Evolutionary conservation across 2,329 filamentous ascomycete genomes (phyloP).

Genomic region (Eutypella sp.): DNA sequence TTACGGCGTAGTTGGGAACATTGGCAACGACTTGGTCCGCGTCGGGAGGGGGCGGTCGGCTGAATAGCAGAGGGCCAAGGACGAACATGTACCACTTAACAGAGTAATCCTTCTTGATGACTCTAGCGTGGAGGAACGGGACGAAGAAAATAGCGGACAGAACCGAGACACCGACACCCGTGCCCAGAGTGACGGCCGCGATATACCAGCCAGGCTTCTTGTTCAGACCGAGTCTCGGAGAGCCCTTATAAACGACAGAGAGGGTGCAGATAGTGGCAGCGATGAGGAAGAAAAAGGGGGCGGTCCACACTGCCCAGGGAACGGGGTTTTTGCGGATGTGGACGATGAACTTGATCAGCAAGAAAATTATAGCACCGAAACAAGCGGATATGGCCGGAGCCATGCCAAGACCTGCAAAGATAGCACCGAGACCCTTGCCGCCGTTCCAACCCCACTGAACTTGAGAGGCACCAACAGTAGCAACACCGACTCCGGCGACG

Average conservation of each 20-base stretch:
- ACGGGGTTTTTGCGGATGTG: slow-evolving; percentile 68
- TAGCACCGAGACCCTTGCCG: slow-evolving; percentile 65
- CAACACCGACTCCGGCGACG: slow-evolving; percentile 65
- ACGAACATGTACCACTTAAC: slow-evolving; percentile 60
- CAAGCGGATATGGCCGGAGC: slow-evolving; percentile 61
- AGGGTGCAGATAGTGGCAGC: slow-evolving; percentile 70
- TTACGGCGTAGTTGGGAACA: slow-evolving; percentile 72
- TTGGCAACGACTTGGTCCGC: slow-evolving; percentile 41
- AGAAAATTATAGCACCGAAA: slow-evolving; percentile 65
- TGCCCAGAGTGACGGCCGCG: slow-evolving; percentile 60
- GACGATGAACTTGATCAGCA: slow-evolving; percentile 66
- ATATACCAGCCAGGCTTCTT: slow-evolving; percentile 66
- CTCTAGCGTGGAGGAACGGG: slow-evolving; percentile 60
- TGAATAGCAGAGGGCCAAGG: slow-evolving; percentile 60
- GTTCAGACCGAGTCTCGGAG: slow-evolving; percentile 59
- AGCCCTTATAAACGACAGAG: slow-evolving; percentile 78
- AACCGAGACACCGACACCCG: slow-evolving; percentile 53
- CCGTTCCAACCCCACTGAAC: slow-evolving; percentile 67
- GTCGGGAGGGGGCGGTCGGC: slow-evolving; percentile 49
- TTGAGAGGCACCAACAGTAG: slow-evolving; percentile 54
- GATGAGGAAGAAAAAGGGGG: slow-evolving; percentile 73
- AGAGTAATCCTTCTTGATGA: slow-evolving; percentile 63
- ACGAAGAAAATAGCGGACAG: slow-evolving; percentile 68
- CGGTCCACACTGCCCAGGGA: slow-evolving; percentile 66
- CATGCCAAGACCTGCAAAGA: slow-evolving; percentile 67